These are phyloP conservation scores for Colletotrichum magnum DNA, from an alignment of 2,329 filamentous ascomycete species.

Conservation along the genomic window DNA sequence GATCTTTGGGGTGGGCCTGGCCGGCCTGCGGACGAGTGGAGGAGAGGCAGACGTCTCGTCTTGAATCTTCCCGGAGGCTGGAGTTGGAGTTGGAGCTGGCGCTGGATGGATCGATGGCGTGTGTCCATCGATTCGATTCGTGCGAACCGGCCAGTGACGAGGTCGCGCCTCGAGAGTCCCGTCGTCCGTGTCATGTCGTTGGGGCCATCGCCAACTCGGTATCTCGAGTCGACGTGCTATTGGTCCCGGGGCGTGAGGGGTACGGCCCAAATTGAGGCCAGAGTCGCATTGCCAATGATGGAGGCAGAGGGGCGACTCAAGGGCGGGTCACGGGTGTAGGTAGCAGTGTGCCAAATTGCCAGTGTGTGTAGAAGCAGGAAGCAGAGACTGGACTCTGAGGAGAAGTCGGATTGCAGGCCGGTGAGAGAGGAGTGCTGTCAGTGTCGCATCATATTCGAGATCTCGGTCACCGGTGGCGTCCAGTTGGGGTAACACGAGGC, in stretches of 20 bases:
- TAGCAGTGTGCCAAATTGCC: too few species aligned
- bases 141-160: conserved; percentile 25
- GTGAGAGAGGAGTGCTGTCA: conserved; percentile 4
- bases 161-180: not conserved
- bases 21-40: conserved; percentile 10
- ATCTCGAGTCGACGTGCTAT: conserved; percentile 32
- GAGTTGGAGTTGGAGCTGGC: too few species aligned
- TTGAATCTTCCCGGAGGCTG: too few species aligned
- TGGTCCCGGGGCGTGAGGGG: conserved; percentile 33
- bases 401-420: conserved; percentile 17
- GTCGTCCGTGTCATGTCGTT: conserved; percentile 30
- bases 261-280: conserved; percentile 28
- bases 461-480: conserved; percentile 16
- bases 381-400: not conserved
- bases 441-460: conserved; percentile 25
- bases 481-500: not conserved
- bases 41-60: not conserved
- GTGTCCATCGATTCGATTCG: conserved; percentile 2
- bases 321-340: not conserved
- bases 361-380: too few species aligned
- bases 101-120: not conserved
- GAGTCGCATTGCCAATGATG: conserved; percentile 34
- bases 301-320: not conserved
- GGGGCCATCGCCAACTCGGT: conserved; percentile 23
- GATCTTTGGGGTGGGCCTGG: conserved; percentile 27